Conservation (phyloP, 2,329 filamentous ascomycete species). For the Cucurbitaria berberidis region DNA sequence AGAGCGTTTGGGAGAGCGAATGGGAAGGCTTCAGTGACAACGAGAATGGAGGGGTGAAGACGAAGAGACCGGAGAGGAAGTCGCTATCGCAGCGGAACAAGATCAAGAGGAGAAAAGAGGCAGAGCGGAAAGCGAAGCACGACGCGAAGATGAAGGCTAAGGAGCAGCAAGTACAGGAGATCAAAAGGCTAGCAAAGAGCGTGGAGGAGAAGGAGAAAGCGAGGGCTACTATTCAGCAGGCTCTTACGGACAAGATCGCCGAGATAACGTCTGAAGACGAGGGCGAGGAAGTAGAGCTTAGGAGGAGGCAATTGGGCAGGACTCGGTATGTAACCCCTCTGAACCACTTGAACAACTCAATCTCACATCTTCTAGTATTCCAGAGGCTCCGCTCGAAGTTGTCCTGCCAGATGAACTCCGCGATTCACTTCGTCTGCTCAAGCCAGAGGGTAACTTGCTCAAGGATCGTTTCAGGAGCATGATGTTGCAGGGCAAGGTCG, state of each 20-base stretch:
- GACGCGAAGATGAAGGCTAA: constrained; percentile 76
- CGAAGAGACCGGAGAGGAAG: constrained; percentile 83
- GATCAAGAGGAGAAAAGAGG: constrained; percentile 85
- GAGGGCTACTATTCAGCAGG: constrained; percentile 34
- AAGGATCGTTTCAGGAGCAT: constrained; percentile 91
- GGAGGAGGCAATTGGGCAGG: constrained; percentile 74
- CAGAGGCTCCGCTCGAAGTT: constrained; percentile 66
- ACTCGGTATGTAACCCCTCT: constrained; percentile 54
- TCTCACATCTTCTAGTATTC: constrained; percentile 60
- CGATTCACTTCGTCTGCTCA: constrained; percentile 60
- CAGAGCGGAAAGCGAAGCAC: constrained; percentile 77
- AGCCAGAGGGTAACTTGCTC: constrained; percentile 94
- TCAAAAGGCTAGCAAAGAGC: constrained; percentile 73
- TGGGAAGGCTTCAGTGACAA: constrained; percentile 63
- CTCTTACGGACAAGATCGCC: constrained; percentile 33
- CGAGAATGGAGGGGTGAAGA: constrained; percentile 64
- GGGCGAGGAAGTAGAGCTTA: constrained; percentile 57
- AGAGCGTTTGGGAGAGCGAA: constrained; percentile 92
- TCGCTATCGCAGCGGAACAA: constrained; percentile 86
- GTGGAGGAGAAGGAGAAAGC: constrained; percentile 64
- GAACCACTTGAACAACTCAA: background rate
- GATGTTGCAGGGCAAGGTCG: constrained; percentile 86
- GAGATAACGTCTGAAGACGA: constrained; percentile 39
- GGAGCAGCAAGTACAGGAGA: constrained; percentile 72
- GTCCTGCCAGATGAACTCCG: constrained; percentile 58